Base-by-base conservation (phyloP, 1,284 basidiomycete genomes). In the Heterobasidion annosum region DNA sequence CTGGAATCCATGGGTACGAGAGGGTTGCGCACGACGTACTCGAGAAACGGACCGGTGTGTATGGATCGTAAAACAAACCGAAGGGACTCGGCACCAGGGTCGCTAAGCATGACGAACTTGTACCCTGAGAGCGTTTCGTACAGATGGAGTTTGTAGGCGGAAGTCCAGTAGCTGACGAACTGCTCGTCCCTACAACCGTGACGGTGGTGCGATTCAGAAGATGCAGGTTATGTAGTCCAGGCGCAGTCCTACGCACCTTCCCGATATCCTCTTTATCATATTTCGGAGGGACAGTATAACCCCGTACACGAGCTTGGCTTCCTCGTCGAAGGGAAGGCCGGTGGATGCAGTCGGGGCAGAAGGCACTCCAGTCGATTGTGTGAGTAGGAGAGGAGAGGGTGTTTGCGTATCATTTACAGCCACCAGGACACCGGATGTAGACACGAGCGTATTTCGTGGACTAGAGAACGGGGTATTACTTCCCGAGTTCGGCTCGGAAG, bases 261-360 rank as follows among this genome's bases (percentile, higher is more conserved):
- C 87, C 16, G 92, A 90, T 12, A 99, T 70, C 71, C 97, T 98
- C 74, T 88, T 95, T 65, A 95, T 78, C 92, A 99, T 95, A 68
- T 94, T 96, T 54, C 93, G 74, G 60, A 99, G 68, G 7, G 93
- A 96, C 53, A 98, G 76, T 16, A 99, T 80, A 47, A 99, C 91
- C 57, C 97, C 97, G 66, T 98, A 99, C 0, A 99, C 94, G 53
- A 99, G 80, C 69, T 99, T 99, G 1, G 91, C 88, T 70, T 99
- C 95, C 70, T 99, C 96, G 65, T 99, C 95, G 61, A 99, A 98
- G 4, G 95, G 78, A 25, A 98, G 73, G 10, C 79, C 77, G n/a
- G 77, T 76, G 34, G 67, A 67, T 49, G 65, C 63, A 25, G 60
- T 61, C 50, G 18, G 57, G 34, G 61, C 56, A 0, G 59, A 63